phyloP scores from a whole-genome alignment of 2,329 filamentous ascomycete genomes.

The Paraphoma sp. region DNA sequence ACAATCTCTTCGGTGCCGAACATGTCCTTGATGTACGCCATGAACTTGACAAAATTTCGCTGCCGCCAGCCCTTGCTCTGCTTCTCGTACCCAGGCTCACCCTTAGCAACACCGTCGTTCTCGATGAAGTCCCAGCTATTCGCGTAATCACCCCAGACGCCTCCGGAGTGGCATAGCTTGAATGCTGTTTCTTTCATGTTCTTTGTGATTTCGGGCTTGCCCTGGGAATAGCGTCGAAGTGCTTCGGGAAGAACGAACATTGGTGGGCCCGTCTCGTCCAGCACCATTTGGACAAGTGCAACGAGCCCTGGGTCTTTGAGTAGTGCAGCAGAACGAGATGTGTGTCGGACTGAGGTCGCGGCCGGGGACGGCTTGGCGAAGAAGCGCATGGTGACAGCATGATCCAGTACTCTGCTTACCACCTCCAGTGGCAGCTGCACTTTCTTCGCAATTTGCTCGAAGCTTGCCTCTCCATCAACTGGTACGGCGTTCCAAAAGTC shows the following conservation, averaged over 20 bases:
- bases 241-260: slow-evolving; percentile 39
- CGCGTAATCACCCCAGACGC: slow-evolving; percentile 26
- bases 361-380: slow-evolving; percentile 35
- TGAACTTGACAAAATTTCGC: slow-evolving; percentile 40
- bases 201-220: slow-evolving; percentile 28
- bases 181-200: slow-evolving; percentile 37
- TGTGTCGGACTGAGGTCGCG: slow-evolving; percentile 27
- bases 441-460: slow-evolving; percentile 35
- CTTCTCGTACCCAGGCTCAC: slow-evolving; percentile 12
- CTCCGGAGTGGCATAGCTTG: slow-evolving; percentile 34
- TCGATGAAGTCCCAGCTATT: slow-evolving; percentile 41
- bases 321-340: slow-evolving; percentile 38
- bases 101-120: slow-evolving; percentile 31
- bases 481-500: slow-evolving; percentile 62
- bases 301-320: slow-evolving; percentile 30
- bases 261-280: slow-evolving; percentile 34
- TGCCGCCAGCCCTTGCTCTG: slow-evolving; percentile 38
- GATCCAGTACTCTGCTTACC: slow-evolving; percentile 40
- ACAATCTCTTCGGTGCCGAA: slow-evolving; percentile 37
- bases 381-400: slow-evolving; percentile 44
- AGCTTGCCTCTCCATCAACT: slow-evolving; percentile 53
- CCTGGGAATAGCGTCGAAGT: slow-evolving; percentile 31
- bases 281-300: slow-evolving; percentile 32
- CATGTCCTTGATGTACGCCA: slow-evolving; percentile 43
- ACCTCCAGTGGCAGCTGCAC: slow-evolving; percentile 35